A percentile compares a stretch with the other conserved stretches of the same genome.
Evolutionary conservation across 2,329 filamentous ascomycete genomes (phyloP).

Genomic region (Diaporthe sp.): DNA sequence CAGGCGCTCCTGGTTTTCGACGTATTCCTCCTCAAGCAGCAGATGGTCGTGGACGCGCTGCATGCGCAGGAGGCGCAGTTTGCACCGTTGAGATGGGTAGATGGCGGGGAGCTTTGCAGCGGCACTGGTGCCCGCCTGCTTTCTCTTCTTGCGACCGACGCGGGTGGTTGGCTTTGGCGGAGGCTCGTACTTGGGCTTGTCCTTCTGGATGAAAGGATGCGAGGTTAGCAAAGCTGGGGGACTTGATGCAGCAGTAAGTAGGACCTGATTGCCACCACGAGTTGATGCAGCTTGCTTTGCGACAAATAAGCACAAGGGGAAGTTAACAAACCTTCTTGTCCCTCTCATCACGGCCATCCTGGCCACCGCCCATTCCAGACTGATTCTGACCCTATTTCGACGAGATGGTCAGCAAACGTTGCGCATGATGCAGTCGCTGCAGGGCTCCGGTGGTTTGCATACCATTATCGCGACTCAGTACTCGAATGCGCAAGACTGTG

Average conservation of each 20-base stretch:
- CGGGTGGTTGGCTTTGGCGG: conserved; percentile 96
- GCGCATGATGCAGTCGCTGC: conserved; percentile 3
- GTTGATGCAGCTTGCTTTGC: conserved; percentile 15
- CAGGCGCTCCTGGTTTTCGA: conserved; percentile 97
- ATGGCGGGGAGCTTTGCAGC: conserved; percentile 95
- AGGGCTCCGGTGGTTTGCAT: conserved; percentile 31
- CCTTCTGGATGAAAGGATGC: conserved; percentile 76
- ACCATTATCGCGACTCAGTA: conserved; percentile 47
- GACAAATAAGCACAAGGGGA: background rate
- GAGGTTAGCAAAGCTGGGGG: conserved; percentile 38
- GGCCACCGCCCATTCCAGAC: conserved; percentile 83
- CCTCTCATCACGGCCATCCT: conserved; percentile 86
- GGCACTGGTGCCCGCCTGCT: conserved; percentile 90
- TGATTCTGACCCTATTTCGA: conserved; percentile 81
- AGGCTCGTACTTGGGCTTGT: conserved; percentile 99
- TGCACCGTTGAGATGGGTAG: conserved; percentile 96
- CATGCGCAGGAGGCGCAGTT: conserved; percentile 96
- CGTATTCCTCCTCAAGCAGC: conserved; percentile 96
- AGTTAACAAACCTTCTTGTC: conserved; percentile 85
- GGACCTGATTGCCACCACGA: conserved; percentile 11
- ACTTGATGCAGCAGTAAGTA: conserved; percentile 34
- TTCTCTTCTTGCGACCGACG: conserved; percentile 99
- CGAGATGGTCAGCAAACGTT: conserved; percentile 40
- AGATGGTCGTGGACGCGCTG: conserved; percentile 98
- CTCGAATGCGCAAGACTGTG: conserved; percentile 8